Percentiles rank a stretch among this genome's conserved stretches.
Evolutionary conservation across 148 eudicot species (phyloP).

Genomic region (Rhododendron mucronatum): DNA sequence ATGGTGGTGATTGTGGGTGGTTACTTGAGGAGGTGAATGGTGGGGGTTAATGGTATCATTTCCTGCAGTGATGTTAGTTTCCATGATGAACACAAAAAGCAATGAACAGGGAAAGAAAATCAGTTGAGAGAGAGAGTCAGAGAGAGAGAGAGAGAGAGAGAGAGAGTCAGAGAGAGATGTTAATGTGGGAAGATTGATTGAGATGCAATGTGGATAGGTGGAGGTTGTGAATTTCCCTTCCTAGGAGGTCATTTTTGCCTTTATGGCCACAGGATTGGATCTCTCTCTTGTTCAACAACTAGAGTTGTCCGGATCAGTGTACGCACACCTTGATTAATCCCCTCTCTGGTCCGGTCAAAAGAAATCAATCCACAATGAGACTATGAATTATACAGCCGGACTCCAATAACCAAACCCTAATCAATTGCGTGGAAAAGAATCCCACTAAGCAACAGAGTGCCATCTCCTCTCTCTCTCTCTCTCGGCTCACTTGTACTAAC

Average conservation of each 20-base stretch:
- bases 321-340: no score
- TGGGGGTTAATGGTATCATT: neutral
- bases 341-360: no score
- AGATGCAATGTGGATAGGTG: slow-evolving; percentile 1
- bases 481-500: neutral
- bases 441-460: neutral
- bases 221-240: slow-evolving; percentile 1
- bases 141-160: neutral
- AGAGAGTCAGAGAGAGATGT: neutral
- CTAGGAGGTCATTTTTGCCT: neutral
- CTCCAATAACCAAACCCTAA: neutral
- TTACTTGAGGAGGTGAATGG: neutral
- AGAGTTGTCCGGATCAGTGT: no score
- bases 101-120: neutral
- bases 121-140: neutral
- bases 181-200: neutral
- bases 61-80: slow-evolving; percentile 10
- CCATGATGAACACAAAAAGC: slow-evolving; percentile 20
- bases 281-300: neutral
- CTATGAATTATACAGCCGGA: neutral
- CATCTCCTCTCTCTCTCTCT: neutral
- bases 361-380: no score
- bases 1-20: neutral
- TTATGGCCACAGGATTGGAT: neutral
- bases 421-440: no score